A percentile compares a stretch with the other conserved stretches of the same genome.
Evolutionary conservation across 345 rosid genomes (phyloP).

Genomic region (Corchorus olitorius): DNA sequence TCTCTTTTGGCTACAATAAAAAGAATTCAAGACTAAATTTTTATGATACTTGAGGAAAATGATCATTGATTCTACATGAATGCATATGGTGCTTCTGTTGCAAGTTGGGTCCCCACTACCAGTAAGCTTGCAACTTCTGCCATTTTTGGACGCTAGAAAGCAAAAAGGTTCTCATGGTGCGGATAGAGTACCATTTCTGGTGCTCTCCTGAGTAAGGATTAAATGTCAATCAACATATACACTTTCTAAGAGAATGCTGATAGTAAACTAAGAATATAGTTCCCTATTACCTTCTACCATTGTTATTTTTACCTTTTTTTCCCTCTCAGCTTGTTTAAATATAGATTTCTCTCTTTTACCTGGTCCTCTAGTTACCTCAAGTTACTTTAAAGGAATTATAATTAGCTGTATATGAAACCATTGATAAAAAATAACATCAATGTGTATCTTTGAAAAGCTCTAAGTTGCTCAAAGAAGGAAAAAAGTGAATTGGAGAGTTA

Average conservation of each 20-base stretch:
- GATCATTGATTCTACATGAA: not conserved
- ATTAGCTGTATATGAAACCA: not conserved
- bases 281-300: not conserved
- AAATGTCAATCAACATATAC: not conserved
- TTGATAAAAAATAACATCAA: not conserved
- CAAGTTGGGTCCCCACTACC: not conserved
- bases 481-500: not conserved
- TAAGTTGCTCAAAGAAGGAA: not conserved
- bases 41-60: not conserved
- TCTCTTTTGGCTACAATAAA: not conserved
- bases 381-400: not conserved
- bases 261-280: not conserved
- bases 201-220: not conserved
- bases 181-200: not conserved
- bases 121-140: not conserved
- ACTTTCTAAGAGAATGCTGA: not conserved
- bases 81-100: not conserved
- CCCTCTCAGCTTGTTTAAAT: not conserved
- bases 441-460: not conserved
- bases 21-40: not conserved
- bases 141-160: not conserved
- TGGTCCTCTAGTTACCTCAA: not conserved
- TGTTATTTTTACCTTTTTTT: not conserved
- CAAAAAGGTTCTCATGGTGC: not conserved
- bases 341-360: not conserved